phyloP scores from a whole-genome alignment of 129 eudicot genomes.

The Flaveria robusta region DNA sequence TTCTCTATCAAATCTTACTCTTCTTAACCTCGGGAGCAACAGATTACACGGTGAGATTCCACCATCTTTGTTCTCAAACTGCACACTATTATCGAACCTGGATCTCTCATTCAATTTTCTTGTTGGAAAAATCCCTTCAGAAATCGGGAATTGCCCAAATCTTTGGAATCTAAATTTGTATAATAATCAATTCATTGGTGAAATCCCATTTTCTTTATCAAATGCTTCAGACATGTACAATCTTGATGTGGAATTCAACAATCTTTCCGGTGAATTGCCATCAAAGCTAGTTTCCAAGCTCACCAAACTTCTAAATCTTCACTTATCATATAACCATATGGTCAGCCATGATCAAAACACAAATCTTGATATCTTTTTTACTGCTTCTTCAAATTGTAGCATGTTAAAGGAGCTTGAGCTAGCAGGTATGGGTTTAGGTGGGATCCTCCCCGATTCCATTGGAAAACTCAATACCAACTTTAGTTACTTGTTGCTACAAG shows the following conservation, averaged over 20 bases:
- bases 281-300: slow-evolving; percentile 41
- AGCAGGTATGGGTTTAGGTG: slow-evolving; percentile 56
- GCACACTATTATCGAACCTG: slow-evolving; percentile 47
- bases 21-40: slow-evolving; percentile 42
- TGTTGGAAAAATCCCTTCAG: slow-evolving; percentile 49
- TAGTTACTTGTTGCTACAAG: slow-evolving; percentile 39
- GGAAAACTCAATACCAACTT: slow-evolving; percentile 28
- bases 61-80: slow-evolving; percentile 55
- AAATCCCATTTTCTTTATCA: slow-evolving; percentile 53
- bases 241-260: slow-evolving; percentile 54
- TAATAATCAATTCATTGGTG: slow-evolving; percentile 54
- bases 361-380: slow-evolving; percentile 53
- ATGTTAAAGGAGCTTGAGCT: slow-evolving; percentile 50
- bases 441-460: slow-evolving; percentile 45
- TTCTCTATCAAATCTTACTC: slow-evolving; percentile 37
- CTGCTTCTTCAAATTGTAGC: slow-evolving; percentile 45
- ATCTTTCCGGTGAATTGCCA: slow-evolving; percentile 58
- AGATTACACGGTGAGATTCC: slow-evolving; percentile 45
- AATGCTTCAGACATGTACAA: slow-evolving; percentile 44
- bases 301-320: slow-evolving; percentile 37
- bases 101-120: slow-evolving; percentile 50
- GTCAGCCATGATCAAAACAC: slow-evolving; percentile 53
- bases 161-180: slow-evolving; percentile 56
- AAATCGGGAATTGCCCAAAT: slow-evolving; percentile 45
- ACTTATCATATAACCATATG: slow-evolving; percentile 53